Evolutionary conservation across 768 basidiomycete genomes (phyloP).

Genomic region (Phanerochaete sordida): DNA sequence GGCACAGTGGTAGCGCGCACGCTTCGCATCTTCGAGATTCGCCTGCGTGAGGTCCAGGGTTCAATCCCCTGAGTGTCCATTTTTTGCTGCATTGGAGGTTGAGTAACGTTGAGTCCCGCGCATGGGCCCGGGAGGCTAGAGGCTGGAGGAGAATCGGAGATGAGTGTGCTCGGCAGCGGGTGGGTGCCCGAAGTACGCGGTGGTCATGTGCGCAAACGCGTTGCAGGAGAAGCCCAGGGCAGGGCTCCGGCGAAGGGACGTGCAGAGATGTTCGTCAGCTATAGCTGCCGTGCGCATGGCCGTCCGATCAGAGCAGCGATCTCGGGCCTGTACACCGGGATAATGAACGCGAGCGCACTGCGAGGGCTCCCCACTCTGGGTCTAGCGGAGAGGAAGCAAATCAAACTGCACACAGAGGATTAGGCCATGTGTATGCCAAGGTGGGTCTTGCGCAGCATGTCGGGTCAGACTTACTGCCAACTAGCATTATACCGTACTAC

Average conservation of each 20-base stretch:
- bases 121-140: background rate
- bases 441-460: background rate
- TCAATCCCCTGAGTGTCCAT: constrained; percentile 31
- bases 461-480: too few relatives aligned
- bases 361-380: background rate
- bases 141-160: background rate
- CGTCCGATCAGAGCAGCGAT: background rate
- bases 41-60: constrained; percentile 30
- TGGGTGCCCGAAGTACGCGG: background rate
- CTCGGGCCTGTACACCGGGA: background rate
- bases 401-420: background rate
- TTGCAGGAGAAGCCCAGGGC: background rate
- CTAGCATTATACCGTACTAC: too few relatives aligned
- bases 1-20: constrained; percentile 35
- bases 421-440: background rate
- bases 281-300: background rate
- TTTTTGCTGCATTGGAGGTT: too few relatives aligned
- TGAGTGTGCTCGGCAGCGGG: background rate
- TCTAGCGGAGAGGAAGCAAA: background rate
- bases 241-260: background rate
- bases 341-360: background rate
- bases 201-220: background rate
- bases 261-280: background rate
- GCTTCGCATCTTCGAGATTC: constrained; percentile 23
- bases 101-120: background rate